These are phyloP conservation scores for Obba rivulosa DNA, from an alignment of 768 basidiomycete species.

Conservation along the genomic window DNA sequence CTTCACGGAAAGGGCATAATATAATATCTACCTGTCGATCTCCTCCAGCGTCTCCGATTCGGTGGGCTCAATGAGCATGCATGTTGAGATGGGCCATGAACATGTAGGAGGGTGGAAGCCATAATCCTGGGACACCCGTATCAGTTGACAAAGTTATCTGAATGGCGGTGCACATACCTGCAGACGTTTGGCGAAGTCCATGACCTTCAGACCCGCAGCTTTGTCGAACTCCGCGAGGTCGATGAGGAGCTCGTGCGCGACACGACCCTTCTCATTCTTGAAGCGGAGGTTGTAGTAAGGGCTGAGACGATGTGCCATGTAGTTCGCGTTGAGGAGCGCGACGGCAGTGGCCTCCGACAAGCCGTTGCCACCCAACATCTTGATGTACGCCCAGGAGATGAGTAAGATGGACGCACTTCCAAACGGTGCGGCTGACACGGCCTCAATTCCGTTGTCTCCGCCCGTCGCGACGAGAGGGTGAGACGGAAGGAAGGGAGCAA, in stretches of 20 bases:
- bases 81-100: conserved; percentile 96
- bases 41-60: conserved; percentile 94
- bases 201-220: conserved; percentile 82
- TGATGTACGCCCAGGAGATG: conserved; percentile 99
- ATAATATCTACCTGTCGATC: conserved; percentile 64
- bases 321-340: conserved; percentile 93
- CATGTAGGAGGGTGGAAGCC: conserved; percentile 97
- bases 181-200: conserved; percentile 93
- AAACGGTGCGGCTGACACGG: conserved; percentile 88
- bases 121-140: conserved; percentile 53
- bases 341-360: conserved; percentile 80
- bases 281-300: conserved; percentile 83
- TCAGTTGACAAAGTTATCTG: background rate
- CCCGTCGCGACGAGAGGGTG: conserved; percentile 72
- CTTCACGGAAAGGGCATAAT: background rate
- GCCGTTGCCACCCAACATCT: conserved; percentile 96
- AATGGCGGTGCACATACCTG: conserved; percentile 45
- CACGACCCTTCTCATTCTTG: conserved; percentile 85
- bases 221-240: conserved; percentile 96
- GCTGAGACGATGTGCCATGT: conserved; percentile 86
- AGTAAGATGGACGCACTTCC: conserved; percentile 93
- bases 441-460: conserved; percentile 69
- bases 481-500: conserved; percentile 89
- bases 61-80: conserved; percentile 97
- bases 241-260: conserved; percentile 94